Conservation (phyloP, 768 basidiomycete genomes). For the Lentinula detonsa region DNA sequence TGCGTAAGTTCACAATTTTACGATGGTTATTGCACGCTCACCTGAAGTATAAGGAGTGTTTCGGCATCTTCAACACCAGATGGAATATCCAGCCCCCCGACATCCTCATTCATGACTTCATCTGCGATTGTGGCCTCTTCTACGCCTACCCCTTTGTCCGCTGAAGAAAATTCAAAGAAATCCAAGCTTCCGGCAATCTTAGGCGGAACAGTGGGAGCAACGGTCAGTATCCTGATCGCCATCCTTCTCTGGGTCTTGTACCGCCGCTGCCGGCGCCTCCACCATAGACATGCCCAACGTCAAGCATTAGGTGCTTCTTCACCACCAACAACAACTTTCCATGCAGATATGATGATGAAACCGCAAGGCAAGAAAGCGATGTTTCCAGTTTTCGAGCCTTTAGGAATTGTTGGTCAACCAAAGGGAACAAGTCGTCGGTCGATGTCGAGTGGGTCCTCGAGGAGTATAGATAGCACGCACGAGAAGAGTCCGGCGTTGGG, state of each 20-base stretch:
- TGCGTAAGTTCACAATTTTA: no score
- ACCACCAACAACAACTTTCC: not conserved
- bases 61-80: no score
- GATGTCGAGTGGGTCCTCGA: not conserved
- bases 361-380: not conserved
- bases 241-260: not conserved
- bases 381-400: not conserved
- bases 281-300: not conserved
- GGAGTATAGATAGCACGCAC: not conserved
- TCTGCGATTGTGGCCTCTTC: no score
- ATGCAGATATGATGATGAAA: constrained; percentile 4
- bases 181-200: not conserved
- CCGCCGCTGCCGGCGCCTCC: not conserved
- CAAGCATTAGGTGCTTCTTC: not conserved
- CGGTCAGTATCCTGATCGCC: not conserved
- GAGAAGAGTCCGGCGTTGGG: not conserved
- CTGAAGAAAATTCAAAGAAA: not conserved
- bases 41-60: no score
- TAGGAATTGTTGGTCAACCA: not conserved
- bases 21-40: no score
- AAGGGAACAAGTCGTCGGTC: not conserved
- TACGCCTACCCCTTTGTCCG: not conserved
- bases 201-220: not conserved
- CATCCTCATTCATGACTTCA: no score
- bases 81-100: no score